Base-by-base conservation (phyloP, 176 grass and related monocot genomes). In the barley (Hordeum vulgare) region DNA sequence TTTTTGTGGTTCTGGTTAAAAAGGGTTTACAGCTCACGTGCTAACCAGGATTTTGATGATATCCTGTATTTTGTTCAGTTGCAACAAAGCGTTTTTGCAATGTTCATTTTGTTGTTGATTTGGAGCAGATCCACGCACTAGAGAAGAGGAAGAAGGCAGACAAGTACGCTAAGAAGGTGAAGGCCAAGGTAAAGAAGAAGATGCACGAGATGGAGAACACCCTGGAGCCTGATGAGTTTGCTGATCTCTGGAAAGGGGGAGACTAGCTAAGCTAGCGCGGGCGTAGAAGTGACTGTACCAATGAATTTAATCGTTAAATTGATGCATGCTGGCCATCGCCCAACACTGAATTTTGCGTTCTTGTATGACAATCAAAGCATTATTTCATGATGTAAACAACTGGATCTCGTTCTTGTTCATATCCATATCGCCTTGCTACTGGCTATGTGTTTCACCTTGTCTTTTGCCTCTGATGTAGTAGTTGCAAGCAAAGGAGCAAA, bases 361-460 rank as follows among this genome's bases (percentile, higher is more conserved):
- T 79, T 80, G 36, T 86, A 86, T 25, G 59, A 67, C 84, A 74
- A 66, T 47, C 44, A 47, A 47, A 45, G 44, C 34, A 73, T 83
- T 28, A 3, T 14, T 66, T 61, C 1, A 14, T 18, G 26, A 61
- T 57, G 45, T 31, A 21, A 31, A 78, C 58, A 28, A 79, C 60
- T 14, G 10, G 49, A 76, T 60, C 67, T 60, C 3, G 44, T n/a
- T 68, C 21, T 45, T 72, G n/a, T 18, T 54, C 27, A 2, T 15
- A 40, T 18, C 26, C 47, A 34, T 80, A 23, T 54, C 4, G 18
- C 18, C 51, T 35, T 35, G 34, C 34, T 5, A 5, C 13, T 47
- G 44, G 0, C 44, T 47, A 13, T 47, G 13, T 2, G 15, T 47
- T 47, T 47, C 44, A 47, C 4, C 13, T 15, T 47, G 44, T 53